Evolutionary conservation across 1,284 basidiomycete genomes (phyloP).

Genomic region (Porodaedalea pini): DNA sequence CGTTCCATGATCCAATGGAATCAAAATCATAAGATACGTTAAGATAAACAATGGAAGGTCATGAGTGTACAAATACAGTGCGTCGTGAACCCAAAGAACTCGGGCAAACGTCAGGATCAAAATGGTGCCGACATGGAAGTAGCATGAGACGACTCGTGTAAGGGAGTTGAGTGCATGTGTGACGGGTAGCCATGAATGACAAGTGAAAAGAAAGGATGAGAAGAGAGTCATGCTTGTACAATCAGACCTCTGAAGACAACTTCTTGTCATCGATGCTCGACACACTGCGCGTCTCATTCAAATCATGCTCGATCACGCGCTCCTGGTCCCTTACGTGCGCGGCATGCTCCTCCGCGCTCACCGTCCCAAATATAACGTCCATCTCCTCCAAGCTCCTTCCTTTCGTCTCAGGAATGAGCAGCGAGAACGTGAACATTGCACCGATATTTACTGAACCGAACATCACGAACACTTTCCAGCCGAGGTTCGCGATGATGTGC

Average conservation of each 20-base stretch:
- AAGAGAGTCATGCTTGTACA: neutral
- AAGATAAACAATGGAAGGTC: too few relatives aligned
- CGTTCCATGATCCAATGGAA: too few relatives aligned
- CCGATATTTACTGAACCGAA: constrained; percentile 62
- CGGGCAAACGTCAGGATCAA: too few relatives aligned
- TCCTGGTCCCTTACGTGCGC: constrained; percentile 44
- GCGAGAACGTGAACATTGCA: constrained; percentile 45
- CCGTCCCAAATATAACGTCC: constrained; percentile 76
- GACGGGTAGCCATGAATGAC: too few relatives aligned
- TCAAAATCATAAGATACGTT: too few relatives aligned
- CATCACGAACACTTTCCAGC: constrained; percentile 68
- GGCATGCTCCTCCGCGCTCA: constrained; percentile 54
- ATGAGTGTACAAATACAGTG: too few relatives aligned
- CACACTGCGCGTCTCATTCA: neutral
- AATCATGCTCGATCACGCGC: neutral
- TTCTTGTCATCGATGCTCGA: neutral
- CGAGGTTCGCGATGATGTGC: constrained; percentile 53
- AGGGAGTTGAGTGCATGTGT: too few relatives aligned
- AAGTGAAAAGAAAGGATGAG: too few relatives aligned
- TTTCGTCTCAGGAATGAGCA: constrained; percentile 72
- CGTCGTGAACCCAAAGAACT: too few relatives aligned
- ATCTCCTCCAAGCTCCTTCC: constrained; percentile 73
- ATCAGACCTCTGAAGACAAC: neutral
- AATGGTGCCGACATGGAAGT: too few relatives aligned
- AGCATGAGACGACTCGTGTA: too few relatives aligned